Percentiles rank a stretch among this genome's conserved stretches.
phyloP scores from a whole-genome alignment of 2,329 filamentous ascomycete species.

The Mycosphaerella arachidis region DNA sequence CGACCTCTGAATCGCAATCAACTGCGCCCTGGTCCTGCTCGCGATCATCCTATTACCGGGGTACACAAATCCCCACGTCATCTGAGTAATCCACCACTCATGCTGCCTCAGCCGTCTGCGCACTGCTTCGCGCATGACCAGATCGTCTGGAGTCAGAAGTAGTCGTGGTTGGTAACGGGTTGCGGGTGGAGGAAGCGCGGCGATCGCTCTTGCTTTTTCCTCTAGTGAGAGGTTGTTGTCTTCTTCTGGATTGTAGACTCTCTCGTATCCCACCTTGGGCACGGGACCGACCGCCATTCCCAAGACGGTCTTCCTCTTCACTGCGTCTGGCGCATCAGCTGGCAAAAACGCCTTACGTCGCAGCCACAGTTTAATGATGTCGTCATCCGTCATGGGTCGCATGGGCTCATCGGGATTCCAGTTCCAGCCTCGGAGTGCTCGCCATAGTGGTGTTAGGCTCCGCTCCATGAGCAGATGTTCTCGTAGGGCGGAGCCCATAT shows the following conservation, averaged over 20 bases:
- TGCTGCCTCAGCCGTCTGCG: conserved; percentile 53
- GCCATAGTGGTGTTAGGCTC: conserved; percentile 45
- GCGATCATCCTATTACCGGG: not conserved
- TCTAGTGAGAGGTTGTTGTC: conserved; percentile 6
- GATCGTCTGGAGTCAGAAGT: conserved; percentile 31
- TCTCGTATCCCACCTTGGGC: conserved; percentile 9
- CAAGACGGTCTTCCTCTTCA: conserved; percentile 37
- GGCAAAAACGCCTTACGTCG: conserved; percentile 50
- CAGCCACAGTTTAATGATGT: conserved; percentile 55
- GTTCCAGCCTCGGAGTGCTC: conserved; percentile 54
- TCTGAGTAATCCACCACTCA: conserved; percentile 52
- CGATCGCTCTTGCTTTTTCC: conserved; percentile 2
- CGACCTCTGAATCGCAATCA: conserved; percentile 3
- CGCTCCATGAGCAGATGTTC: conserved; percentile 46
- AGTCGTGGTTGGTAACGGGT: conserved; percentile 8
- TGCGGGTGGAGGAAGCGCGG: not conserved
- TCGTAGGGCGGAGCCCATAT: conserved; percentile 43
- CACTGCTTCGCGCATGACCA: conserved; percentile 54
- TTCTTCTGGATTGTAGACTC: conserved; percentile 5
- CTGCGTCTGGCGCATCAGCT: conserved; percentile 20
- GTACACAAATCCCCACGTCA: conserved; percentile 52
- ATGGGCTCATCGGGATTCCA: conserved; percentile 15
- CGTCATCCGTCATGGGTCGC: conserved; percentile 36
- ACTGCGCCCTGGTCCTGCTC: conserved; percentile 1
- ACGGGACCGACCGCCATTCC: conserved; percentile 44